A percentile compares a stretch with the other conserved stretches of the same genome.
Conservation (phyloP, 2,329 filamentous ascomycete genomes). For the Ophiostoma populinum region DNA sequence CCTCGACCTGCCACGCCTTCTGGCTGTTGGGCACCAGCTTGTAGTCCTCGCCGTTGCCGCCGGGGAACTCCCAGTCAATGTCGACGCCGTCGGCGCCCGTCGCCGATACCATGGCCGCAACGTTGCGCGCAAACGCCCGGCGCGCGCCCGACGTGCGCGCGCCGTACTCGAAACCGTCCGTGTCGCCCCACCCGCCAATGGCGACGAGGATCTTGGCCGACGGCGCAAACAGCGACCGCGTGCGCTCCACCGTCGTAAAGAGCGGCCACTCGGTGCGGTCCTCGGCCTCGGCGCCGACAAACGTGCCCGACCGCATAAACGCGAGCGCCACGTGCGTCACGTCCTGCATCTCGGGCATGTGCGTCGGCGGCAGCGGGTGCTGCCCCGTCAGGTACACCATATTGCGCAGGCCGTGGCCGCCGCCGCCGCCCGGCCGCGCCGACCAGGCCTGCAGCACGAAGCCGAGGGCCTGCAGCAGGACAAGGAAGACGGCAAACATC, state of each 20-base stretch:
- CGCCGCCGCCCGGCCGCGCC: not conserved
- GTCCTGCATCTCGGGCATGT: conserved; percentile 18
- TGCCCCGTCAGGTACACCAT: conserved; percentile 38
- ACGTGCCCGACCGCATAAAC: conserved; percentile 35
- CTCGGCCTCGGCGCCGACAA: conserved; percentile 26
- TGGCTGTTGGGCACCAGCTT: conserved; percentile 39
- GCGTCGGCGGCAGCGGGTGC: conserved; percentile 25
- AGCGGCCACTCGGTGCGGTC: conserved; percentile 27
- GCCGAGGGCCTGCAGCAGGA: not conserved
- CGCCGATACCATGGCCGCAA: conserved; percentile 41
- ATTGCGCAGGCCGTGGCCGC: conserved; percentile 13
- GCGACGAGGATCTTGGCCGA: conserved; percentile 50
- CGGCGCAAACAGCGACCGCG: conserved; percentile 28
- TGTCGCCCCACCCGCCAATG: conserved; percentile 61
- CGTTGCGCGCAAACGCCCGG: conserved; percentile 43
- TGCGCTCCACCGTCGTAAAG: conserved; percentile 31
- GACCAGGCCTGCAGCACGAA: not conserved
- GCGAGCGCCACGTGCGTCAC: conserved; percentile 42
- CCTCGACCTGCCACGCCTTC: conserved; percentile 41
- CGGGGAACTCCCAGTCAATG: conserved; percentile 48
- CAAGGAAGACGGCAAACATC: conserved; percentile 1
- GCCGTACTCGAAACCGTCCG: conserved; percentile 40
- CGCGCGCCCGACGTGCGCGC: conserved; percentile 34
- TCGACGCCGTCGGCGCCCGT: conserved; percentile 50
- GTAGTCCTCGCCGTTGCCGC: conserved; percentile 54